These are phyloP conservation scores for Dillenia turbinata DNA, from an alignment of 164 flowering plant genomes.

Conservation along the genomic window DNA sequence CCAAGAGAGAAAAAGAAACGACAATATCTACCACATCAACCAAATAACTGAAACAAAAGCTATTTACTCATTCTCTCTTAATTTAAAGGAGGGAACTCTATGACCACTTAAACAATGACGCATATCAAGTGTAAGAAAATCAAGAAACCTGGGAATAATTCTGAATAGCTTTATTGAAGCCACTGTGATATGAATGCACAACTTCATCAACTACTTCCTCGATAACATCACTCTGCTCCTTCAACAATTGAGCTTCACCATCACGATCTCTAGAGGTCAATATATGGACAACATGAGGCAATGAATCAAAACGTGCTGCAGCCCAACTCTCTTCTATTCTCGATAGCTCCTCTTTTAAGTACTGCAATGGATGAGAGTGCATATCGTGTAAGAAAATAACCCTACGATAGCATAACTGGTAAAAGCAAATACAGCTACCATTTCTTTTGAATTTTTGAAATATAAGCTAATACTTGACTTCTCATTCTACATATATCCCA, in stretches of 20 bases:
- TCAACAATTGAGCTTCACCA: constrained; percentile 59
- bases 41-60: too few relatives aligned
- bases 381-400: neutral
- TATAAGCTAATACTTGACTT: too few relatives aligned
- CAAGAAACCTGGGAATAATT: constrained; percentile 91
- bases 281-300: constrained; percentile 97
- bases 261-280: constrained; percentile 96
- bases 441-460: too few relatives aligned
- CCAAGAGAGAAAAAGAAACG: too few relatives aligned
- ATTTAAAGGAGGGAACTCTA: too few relatives aligned
- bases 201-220: constrained; percentile 99
- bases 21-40: too few relatives aligned
- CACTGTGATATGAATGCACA: constrained; percentile 91
- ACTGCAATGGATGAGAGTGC: constrained; percentile 32
- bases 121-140: constrained; percentile 1
- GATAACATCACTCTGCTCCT: constrained; percentile 84
- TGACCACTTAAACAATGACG: too few relatives aligned
- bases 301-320: constrained; percentile 91
- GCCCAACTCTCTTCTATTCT: constrained; percentile 89
- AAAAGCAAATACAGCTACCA: neutral
- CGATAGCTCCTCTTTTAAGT: constrained; percentile 67
- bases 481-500: too few relatives aligned
- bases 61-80: too few relatives aligned
- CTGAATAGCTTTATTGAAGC: constrained; percentile 98
- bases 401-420: neutral